These are phyloP conservation scores for Setaria italica DNA, from an alignment of 202 grass and related monocot genomes.

Conservation along the genomic window DNA sequence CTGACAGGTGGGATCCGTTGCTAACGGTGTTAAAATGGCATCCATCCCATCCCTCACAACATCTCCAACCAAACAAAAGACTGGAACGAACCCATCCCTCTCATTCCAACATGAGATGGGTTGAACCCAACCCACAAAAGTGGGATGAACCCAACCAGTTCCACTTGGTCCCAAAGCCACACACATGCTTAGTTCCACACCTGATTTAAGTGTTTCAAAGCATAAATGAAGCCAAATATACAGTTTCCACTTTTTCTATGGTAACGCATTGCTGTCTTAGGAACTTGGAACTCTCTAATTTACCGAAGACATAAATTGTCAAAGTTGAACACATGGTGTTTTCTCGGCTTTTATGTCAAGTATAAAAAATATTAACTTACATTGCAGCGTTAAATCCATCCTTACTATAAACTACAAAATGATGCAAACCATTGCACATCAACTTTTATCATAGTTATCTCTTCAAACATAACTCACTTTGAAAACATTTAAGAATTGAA, in stretches of 20 bases:
- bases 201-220: no score
- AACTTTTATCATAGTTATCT: slow-evolving; percentile 2
- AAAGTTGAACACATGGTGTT: background rate
- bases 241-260: background rate
- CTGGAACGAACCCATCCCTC: no score
- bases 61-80: no score
- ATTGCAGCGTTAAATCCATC: slow-evolving; percentile 3
- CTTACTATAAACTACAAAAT: background rate
- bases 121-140: no score
- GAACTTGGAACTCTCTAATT: background rate
- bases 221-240: background rate
- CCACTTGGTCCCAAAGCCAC: no score
- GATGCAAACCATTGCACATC: background rate
- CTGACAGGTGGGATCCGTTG: no score
- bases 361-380: slow-evolving; percentile 5
- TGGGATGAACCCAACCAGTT: no score
- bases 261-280: background rate
- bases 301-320: slow-evolving; percentile 1
- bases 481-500: slow-evolving; percentile 2
- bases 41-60: no score
- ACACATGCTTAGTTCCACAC: no score
- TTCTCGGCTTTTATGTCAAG: background rate
- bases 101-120: no score
- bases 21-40: no score
- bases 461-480: background rate